Evolutionary conservation across 2,329 filamentous ascomycete genomes (phyloP).

Genomic region (Helminthosporium solani): DNA sequence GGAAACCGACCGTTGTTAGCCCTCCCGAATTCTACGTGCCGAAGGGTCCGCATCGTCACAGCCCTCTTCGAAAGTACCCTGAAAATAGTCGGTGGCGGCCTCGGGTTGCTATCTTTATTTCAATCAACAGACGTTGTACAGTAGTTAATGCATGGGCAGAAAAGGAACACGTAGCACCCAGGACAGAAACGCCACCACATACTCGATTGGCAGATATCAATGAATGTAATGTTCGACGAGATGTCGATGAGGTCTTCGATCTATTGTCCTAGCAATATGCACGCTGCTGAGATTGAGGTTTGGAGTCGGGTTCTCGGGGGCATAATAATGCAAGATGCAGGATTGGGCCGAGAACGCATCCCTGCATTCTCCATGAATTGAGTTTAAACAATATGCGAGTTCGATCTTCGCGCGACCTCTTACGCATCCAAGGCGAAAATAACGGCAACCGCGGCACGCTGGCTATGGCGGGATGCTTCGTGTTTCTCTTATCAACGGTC

Average conservation of each 20-base stretch:
- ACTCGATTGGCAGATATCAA: conserved; percentile 7
- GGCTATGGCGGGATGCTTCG: conserved; percentile 8
- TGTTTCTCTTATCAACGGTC: not conserved
- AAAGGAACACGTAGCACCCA: not conserved
- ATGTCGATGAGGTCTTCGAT: not conserved
- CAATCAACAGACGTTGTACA: not conserved
- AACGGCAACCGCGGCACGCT: conserved; percentile 6
- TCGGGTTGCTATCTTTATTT: not conserved
- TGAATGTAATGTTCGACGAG: no score
- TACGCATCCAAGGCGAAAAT: not conserved
- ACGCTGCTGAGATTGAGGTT: not conserved
- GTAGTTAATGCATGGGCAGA: no score
- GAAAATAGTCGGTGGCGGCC: not conserved
- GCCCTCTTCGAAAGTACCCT: not conserved
- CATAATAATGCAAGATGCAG: not conserved
- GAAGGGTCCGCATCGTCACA: not conserved
- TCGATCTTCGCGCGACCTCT: not conserved
- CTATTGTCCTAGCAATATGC: not conserved
- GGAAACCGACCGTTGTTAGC: conserved; percentile 18
- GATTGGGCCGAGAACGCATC: not conserved
- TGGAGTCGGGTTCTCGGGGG: not conserved
- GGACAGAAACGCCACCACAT: not conserved
- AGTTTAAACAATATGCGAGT: not conserved
- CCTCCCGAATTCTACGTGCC: not conserved
- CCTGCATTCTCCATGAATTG: not conserved